A percentile compares a stretch with the other conserved stretches of the same genome.
Evolutionary conservation across 441 rosid species (phyloP).

Genomic region (Adansonia rubrostipa): DNA sequence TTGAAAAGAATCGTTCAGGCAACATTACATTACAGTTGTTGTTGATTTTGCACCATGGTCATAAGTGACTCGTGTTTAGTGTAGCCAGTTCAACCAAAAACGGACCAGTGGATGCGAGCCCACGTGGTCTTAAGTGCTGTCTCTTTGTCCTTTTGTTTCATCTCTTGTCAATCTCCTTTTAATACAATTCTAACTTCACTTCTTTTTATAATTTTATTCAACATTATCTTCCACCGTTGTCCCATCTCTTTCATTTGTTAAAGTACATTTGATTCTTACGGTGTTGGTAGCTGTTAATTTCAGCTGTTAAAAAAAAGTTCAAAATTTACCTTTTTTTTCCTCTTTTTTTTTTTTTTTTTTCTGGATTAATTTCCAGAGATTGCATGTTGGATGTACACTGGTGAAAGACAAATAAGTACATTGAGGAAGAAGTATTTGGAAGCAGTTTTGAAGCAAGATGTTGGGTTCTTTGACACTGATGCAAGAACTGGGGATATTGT

Average conservation of each 20-base stretch:
- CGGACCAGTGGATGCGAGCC: conserved; percentile 43
- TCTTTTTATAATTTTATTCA: neutral
- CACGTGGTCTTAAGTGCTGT: conserved; percentile 56
- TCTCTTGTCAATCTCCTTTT: conserved; percentile 37
- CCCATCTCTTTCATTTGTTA: conserved; percentile 33
- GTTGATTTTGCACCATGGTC: conserved; percentile 22
- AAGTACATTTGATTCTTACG: neutral
- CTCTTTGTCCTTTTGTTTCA: conserved; percentile 41
- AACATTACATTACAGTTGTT: conserved; percentile 8
- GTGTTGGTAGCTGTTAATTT: neutral
- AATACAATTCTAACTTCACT: neutral
- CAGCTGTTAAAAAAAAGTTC: neutral
- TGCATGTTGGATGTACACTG: conserved; percentile 97
- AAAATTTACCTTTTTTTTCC: conserved; percentile 1
- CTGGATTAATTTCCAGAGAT: conserved; percentile 57
- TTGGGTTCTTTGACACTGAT: conserved; percentile 97
- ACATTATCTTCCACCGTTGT: conserved; percentile 29
- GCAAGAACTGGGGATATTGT: conserved; percentile 97
- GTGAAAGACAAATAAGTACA: conserved; percentile 90
- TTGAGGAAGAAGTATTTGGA: conserved; percentile 90
- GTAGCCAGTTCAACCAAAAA: conserved; percentile 35
- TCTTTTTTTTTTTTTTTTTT: neutral
- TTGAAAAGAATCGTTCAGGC: conserved; percentile 20
- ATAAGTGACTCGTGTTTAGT: conserved; percentile 26
- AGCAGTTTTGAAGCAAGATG: conserved; percentile 94